Conservation (phyloP, 139 green algal genomes). For the Asterochloris sp. region DNA sequence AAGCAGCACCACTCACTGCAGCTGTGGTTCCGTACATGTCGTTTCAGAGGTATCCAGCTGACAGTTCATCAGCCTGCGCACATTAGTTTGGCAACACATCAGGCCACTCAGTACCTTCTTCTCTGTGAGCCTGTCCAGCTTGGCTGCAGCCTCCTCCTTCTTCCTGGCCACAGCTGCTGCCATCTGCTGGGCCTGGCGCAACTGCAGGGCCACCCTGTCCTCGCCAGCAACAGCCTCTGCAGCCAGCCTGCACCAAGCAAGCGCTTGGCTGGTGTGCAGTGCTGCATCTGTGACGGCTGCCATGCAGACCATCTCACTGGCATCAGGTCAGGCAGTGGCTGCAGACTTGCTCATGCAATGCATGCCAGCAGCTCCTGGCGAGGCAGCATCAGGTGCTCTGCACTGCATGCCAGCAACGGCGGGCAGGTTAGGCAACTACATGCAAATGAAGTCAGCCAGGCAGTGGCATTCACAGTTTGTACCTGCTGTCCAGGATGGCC, state of each 20-base stretch:
- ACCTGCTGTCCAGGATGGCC: constrained; percentile 2
- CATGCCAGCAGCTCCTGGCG: neutral
- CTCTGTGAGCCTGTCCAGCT: constrained; percentile 12
- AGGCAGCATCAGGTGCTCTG: neutral
- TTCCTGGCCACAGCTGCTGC: constrained; percentile 17
- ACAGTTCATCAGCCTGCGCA: neutral
- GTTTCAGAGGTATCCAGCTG: too few relatives aligned
- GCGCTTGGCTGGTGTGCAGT: neutral
- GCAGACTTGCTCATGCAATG: neutral
- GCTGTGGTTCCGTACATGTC: too few relatives aligned
- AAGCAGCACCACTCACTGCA: too few relatives aligned
- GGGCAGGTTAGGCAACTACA: neutral
- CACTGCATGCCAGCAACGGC: neutral
- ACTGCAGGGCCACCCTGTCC: constrained; percentile 14
- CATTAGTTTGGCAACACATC: neutral
- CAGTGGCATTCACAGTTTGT: neutral
- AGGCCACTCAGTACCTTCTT: neutral
- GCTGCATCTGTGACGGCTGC: neutral
- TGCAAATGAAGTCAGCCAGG: neutral
- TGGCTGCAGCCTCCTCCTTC: constrained; percentile 15
- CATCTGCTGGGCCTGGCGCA: constrained; percentile 24
- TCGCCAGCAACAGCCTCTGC: neutral
- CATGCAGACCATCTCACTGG: neutral
- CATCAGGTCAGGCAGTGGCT: neutral
- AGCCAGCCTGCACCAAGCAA: constrained; percentile 3